A percentile compares a stretch with the other conserved stretches of the same genome.
These are phyloP conservation scores for Cladorrhinum sp. DNA, from an alignment of 2,329 filamentous ascomycete species.

Conservation along the genomic window DNA sequence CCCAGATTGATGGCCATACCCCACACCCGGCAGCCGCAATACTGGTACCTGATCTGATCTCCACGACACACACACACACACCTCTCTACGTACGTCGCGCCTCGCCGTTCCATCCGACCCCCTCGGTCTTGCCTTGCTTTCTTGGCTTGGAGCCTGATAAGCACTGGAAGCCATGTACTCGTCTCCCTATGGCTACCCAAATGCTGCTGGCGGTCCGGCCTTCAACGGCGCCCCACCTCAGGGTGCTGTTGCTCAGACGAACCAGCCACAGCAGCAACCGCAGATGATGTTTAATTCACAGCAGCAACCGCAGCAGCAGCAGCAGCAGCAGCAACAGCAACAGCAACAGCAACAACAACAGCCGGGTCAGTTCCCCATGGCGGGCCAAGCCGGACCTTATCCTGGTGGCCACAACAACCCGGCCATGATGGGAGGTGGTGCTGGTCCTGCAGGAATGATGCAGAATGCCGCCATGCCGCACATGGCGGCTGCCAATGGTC, in stretches of 20 bases:
- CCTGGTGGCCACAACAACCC: conserved; percentile 46
- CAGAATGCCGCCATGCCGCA: conserved; percentile 58
- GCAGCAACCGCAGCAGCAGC: conserved; percentile 42
- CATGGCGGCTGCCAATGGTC: conserved; percentile 57
- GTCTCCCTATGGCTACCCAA: conserved; percentile 53
- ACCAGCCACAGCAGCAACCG: conserved; percentile 44
- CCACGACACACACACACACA: conserved; percentile 19
- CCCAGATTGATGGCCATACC: conserved; percentile 28
- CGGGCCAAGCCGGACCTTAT: conserved; percentile 46
- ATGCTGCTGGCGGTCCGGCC: conserved; percentile 49
- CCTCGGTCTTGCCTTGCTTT: conserved; percentile 21
- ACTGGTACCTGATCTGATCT: conserved; percentile 24
- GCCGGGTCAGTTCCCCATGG: conserved; percentile 54
- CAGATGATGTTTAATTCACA: conserved; percentile 60
- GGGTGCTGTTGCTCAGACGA: conserved; percentile 44
- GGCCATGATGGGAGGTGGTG: conserved; percentile 54
- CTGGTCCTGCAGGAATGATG: conserved; percentile 59
- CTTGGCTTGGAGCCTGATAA: conserved; percentile 24
- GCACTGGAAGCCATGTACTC: conserved; percentile 49
- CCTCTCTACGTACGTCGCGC: neutral
- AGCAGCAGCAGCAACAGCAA: conserved; percentile 46
- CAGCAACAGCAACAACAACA: conserved; percentile 45
- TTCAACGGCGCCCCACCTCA: conserved; percentile 50
- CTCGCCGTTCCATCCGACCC: conserved; percentile 23
- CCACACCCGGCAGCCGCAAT: conserved; percentile 29